These are phyloP conservation scores for Daedaleopsis sinensis DNA, from an alignment of 768 basidiomycete genomes.

Conservation along the genomic window DNA sequence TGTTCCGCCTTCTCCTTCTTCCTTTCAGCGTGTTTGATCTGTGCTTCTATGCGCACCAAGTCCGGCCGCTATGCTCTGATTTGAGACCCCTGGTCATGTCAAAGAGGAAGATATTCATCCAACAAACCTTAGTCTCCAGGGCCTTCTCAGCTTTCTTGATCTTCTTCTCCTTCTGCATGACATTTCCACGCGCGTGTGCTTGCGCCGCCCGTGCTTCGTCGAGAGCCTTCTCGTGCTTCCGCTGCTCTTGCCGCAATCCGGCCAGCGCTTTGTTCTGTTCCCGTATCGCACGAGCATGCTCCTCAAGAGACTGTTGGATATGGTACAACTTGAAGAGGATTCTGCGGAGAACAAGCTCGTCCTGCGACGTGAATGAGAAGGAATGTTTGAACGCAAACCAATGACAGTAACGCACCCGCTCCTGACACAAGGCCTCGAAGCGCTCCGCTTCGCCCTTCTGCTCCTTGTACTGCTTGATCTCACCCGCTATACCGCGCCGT, in stretches of 20 bases:
- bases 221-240: constrained; percentile 67
- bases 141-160: constrained; percentile 92
- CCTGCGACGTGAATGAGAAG: constrained; percentile 46
- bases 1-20: constrained; percentile 74
- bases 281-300: constrained; percentile 69
- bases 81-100: not conserved
- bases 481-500: constrained; percentile 88
- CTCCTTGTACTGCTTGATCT: constrained; percentile 97
- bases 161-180: constrained; percentile 82
- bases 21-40: constrained; percentile 82
- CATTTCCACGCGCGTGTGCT: constrained; percentile 71
- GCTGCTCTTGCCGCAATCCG: constrained; percentile 70
- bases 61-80: constrained; percentile 72
- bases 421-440: constrained; percentile 76
- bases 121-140: constrained; percentile 77
- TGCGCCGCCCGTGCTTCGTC: constrained; percentile 78
- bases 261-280: constrained; percentile 73
- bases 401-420: constrained; percentile 55
- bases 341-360: constrained; percentile 79
- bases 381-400: not conserved
- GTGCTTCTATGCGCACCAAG: constrained; percentile 80
- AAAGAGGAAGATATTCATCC: not conserved
- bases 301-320: constrained; percentile 81
- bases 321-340: constrained; percentile 89
- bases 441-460: constrained; percentile 92